A percentile compares a stretch with the other conserved stretches of the same genome.
These are phyloP conservation scores for Suillus alpinus DNA, from an alignment of 768 basidiomycete species.

Conservation along the genomic window DNA sequence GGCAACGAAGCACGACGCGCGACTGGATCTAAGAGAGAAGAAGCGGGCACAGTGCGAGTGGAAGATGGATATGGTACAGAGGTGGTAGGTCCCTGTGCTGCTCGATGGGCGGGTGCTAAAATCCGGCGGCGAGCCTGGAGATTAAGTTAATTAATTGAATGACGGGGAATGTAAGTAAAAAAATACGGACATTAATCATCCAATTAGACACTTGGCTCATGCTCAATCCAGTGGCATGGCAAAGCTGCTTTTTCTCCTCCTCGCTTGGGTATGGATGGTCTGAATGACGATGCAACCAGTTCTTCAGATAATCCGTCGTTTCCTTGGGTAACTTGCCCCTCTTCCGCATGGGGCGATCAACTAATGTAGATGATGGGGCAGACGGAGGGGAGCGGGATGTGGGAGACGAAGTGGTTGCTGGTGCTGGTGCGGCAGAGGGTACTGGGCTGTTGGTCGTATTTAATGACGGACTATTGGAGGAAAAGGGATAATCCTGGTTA, in stretches of 20 bases:
- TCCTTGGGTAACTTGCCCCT: slow-evolving; percentile 88
- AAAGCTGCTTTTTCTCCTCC: slow-evolving; percentile 88
- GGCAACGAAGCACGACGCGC: slow-evolving; percentile 67
- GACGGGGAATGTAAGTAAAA: slow-evolving; percentile 24
- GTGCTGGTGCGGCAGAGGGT: slow-evolving; percentile 25
- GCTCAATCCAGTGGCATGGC: slow-evolving; percentile 79
- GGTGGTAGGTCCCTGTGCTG: slow-evolving; percentile 73
- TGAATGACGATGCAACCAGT: slow-evolving; percentile 84
- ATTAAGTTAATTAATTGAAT: slow-evolving; percentile 13
- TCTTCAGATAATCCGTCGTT: slow-evolving; percentile 85
- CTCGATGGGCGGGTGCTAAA: slow-evolving; percentile 77
- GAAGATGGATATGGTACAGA: slow-evolving; percentile 65
- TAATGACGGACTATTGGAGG: slow-evolving; percentile 25
- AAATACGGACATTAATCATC: slow-evolving; percentile 78
- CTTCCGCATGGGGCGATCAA: slow-evolving; percentile 77
- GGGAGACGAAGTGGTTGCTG: slow-evolving; percentile 41
- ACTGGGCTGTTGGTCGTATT: slow-evolving; percentile 34
- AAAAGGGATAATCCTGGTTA: slow-evolving; percentile 53
- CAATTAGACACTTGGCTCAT: slow-evolving; percentile 91
- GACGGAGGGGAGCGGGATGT: slow-evolving; percentile 50
- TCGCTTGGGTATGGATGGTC: slow-evolving; percentile 89
- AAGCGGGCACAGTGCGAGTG: slow-evolving; percentile 30
- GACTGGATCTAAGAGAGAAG: slow-evolving; percentile 33
- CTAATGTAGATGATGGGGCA: slow-evolving; percentile 54
- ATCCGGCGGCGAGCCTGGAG: slow-evolving; percentile 76